Evolutionary conservation across 495 filamentous ascomycete genomes (phyloP).

Genomic region (Ascodesmis nigricans): DNA sequence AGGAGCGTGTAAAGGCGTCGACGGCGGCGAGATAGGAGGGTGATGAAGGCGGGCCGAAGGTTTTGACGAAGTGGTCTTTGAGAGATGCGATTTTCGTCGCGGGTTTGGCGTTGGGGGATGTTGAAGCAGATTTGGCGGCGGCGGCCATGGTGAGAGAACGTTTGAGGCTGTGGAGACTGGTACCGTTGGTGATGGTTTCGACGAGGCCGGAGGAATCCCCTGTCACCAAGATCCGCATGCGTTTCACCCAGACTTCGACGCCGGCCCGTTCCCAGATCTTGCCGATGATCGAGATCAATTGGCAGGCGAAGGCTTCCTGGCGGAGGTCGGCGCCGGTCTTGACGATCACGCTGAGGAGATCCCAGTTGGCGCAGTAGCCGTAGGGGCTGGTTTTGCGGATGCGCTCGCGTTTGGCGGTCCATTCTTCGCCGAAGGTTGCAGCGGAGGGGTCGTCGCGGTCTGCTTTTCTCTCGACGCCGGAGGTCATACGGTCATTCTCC

Average conservation of each 20-base stretch:
- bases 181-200: conserved; percentile 62
- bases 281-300: conserved; percentile 49
- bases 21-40: conserved; percentile 39
- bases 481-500: conserved; percentile 64
- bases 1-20: conserved; percentile 45
- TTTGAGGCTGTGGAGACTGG: conserved; percentile 53
- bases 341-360: conserved; percentile 55
- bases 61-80: conserved; percentile 53
- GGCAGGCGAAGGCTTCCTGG: conserved; percentile 60
- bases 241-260: conserved; percentile 56
- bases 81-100: conserved; percentile 46
- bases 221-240: conserved; percentile 58
- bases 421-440: conserved; percentile 57
- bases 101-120: conserved; percentile 35
- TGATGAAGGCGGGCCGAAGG: conserved; percentile 41
- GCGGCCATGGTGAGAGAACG: conserved; percentile 47
- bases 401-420: conserved; percentile 52
- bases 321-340: conserved; percentile 56
- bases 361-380: conserved; percentile 62
- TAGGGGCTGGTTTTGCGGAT: conserved; percentile 54
- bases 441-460: conserved; percentile 63
- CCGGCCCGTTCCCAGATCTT: conserved; percentile 53
- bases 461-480: conserved; percentile 48
- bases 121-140: conserved; percentile 27
- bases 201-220: conserved; percentile 56